phyloP scores from a whole-genome alignment of 345 rosid genomes.

The Euclidium syriacum region DNA sequence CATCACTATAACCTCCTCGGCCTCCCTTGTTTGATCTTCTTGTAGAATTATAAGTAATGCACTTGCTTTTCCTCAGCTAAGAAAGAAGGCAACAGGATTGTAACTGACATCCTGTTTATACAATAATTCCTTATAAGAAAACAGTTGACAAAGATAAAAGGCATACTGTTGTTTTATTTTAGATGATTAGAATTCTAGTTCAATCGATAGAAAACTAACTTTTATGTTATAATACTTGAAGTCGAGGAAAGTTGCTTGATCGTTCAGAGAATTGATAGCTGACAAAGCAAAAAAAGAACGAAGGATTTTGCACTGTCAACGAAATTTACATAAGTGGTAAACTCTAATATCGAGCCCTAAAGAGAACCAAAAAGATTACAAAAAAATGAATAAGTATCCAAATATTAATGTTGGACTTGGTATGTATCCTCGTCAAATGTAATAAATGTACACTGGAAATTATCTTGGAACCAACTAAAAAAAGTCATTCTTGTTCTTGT shows the following conservation, averaged over 20 bases:
- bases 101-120: too few species aligned
- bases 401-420: conserved; percentile 1
- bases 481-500: conserved; percentile 25
- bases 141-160: not conserved
- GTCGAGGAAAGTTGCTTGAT: too few species aligned
- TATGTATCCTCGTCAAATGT: conserved; percentile 8
- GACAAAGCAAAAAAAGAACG: too few species aligned
- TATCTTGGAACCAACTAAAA: conserved; percentile 4
- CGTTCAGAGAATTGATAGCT: too few species aligned
- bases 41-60: not conserved
- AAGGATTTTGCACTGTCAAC: not conserved
- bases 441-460: conserved; percentile 5
- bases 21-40: conserved; percentile 38
- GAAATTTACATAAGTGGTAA: conserved; percentile 18
- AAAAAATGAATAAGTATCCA: not conserved
- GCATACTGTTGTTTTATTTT: too few species aligned
- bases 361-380: not conserved
- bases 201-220: not conserved
- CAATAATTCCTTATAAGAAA: not conserved
- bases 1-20: conserved; percentile 64
- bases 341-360: too few species aligned
- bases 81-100: too few species aligned
- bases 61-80: too few species aligned
- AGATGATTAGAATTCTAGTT: not conserved
- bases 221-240: too few species aligned